Evolutionary conservation across 257 asterid genomes (phyloP), one percentile per base, ranked within the genome.

Genomic region (Solanum paucissectum): DNA sequence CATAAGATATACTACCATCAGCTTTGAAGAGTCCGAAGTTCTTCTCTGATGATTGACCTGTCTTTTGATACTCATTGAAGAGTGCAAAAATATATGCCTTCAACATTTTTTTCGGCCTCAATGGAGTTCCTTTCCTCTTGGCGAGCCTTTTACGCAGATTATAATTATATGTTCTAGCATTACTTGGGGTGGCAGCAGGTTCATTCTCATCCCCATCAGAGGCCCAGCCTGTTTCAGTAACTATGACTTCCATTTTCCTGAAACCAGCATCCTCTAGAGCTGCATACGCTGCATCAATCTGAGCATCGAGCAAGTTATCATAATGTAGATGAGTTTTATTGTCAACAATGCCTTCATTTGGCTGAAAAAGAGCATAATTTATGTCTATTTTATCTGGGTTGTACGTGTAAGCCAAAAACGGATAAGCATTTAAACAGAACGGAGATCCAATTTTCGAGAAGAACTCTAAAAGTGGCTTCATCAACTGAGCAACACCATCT

Each of bases 211-310:
- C 99, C 38, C 99, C 99, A 72, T 84, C 92, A 85, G 99, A 97
- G 87, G 99, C 98, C 99, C 99, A 97, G 38, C 99, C 99, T 2
- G 99, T 97, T 90, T 97, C 99, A 1, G 99, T 96, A 68, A 97
- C 89, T 68, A 97, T 93, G 81, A 97, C 98, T 87, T 97, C 99
- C 98, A 97, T 96, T 73, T 93, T 93, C 46, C 86, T 88, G 87
- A 88, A 93, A 11, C 99, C 98, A 6, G 96, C 98, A 77, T 91
- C 91, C 83, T 96, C 98, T 87, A 97, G 84, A 29, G 99, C 99
- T 60, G 92, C 98, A 90, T 96, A 97, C 64, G 98, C 97, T 32
- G 99, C 98, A 88, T 97, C 99, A 62, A 97, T 94, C 91, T 95
- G 99, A 86, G 99, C 99, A 87, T 97, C 99, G 8, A 97, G 95